Evolutionary conservation across 1,139 yeast species (phyloP).

Genomic region (Candida sp.): DNA sequence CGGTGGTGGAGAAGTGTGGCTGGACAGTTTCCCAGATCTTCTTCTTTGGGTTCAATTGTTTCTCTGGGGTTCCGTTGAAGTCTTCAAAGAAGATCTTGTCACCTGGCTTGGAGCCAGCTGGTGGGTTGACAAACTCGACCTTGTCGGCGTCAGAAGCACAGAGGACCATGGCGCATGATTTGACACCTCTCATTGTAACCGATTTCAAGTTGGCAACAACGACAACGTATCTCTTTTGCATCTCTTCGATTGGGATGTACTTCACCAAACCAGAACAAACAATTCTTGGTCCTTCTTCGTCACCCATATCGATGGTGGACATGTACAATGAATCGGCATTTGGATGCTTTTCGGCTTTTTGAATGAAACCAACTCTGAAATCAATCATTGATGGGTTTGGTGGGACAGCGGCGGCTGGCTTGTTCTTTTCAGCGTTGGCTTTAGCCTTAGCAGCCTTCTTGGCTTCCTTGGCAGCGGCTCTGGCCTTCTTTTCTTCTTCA

Average conservation of each 20-base stretch:
- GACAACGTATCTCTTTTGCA: conserved; percentile 55
- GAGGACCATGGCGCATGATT: conserved; percentile 95
- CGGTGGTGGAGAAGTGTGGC: conserved; percentile 87
- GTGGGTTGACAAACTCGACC: conserved; percentile 96
- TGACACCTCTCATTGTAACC: conserved; percentile 81
- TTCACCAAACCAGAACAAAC: conserved; percentile 89
- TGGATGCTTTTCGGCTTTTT: conserved; percentile 96
- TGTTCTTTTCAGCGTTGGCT: conserved; percentile 65
- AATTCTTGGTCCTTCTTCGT: conserved; percentile 96
- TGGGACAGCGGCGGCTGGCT: conserved; percentile 59
- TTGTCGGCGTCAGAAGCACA: conserved; percentile 77
- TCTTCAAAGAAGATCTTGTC: conserved; percentile 96
- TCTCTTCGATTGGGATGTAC: conserved; percentile 47
- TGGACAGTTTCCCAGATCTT: conserved; percentile 97
- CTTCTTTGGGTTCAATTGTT: conserved; percentile 97
- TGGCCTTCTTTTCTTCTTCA: conserved; percentile 68
- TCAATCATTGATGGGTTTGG: conserved; percentile 88
- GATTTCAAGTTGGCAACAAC: conserved; percentile 66
- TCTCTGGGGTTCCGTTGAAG: conserved; percentile 85
- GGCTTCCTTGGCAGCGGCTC: conserved; percentile 58
- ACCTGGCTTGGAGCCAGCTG: conserved; percentile 94
- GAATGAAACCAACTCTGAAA: conserved; percentile 95
- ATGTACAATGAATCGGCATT: conserved; percentile 97
- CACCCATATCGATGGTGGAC: conserved; percentile 97
- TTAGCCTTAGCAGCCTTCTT: conserved; percentile 81